A percentile compares a stretch with the other conserved stretches of the same genome.
Conservation (phyloP, 2,329 filamentous ascomycete genomes). For the Claviceps pazoutovae region DNA sequence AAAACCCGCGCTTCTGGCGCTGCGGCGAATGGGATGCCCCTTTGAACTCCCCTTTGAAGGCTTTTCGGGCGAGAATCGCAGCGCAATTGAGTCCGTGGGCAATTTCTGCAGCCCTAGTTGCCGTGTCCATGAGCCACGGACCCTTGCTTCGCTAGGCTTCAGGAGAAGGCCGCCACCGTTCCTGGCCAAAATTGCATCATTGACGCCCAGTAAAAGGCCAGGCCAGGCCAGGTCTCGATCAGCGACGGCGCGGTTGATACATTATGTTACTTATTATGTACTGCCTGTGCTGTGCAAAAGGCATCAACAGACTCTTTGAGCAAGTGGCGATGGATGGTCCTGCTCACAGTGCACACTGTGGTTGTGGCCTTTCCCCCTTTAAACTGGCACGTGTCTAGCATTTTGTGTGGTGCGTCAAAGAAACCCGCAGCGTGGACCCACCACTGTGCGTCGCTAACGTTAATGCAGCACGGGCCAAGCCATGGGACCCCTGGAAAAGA, state of each 20-base stretch:
- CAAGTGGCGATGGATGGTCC: too few relatives aligned
- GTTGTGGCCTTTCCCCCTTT: too few relatives aligned
- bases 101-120: slow-evolving; percentile 5
- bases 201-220: background rate
- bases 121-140: slow-evolving; percentile 2
- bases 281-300: too few relatives aligned
- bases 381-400: background rate
- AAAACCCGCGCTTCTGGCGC: too few relatives aligned
- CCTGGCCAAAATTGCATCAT: slow-evolving; percentile 1
- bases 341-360: too few relatives aligned
- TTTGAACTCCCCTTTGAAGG: too few relatives aligned
- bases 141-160: slow-evolving; percentile 1
- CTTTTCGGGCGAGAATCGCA: too few relatives aligned
- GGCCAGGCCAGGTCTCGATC: too few relatives aligned
- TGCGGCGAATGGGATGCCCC: too few relatives aligned
- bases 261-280: too few relatives aligned
- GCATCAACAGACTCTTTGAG: too few relatives aligned
- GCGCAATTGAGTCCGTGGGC: background rate
- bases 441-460: slow-evolving; percentile 11
- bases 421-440: slow-evolving; percentile 14
- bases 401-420: slow-evolving; percentile 2
- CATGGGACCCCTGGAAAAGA: background rate
- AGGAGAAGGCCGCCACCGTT: background rate
- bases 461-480: slow-evolving; percentile 1
- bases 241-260: too few relatives aligned